Evolutionary conservation across 1,284 basidiomycete genomes (phyloP).

Genomic region (Puccinia horiana): DNA sequence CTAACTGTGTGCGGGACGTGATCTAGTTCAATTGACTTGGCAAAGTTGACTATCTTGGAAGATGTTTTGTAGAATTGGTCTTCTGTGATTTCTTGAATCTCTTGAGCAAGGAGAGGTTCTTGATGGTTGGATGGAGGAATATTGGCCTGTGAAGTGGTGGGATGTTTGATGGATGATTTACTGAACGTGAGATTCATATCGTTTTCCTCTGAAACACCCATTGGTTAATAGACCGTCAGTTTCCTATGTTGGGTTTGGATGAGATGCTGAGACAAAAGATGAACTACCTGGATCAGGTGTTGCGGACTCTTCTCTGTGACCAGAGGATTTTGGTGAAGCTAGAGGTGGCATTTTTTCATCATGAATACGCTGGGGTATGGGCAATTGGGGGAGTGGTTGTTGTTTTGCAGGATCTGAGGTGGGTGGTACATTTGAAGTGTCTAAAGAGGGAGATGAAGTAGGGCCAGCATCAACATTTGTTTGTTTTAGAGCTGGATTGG

Average conservation of each 20-base stretch:
- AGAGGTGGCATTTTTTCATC: too few species aligned
- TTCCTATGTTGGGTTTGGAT: not conserved
- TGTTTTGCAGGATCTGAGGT: not conserved
- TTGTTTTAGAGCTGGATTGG: too few species aligned
- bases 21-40: too few species aligned
- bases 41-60: not conserved
- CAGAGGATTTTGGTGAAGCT: not conserved
- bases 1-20: not conserved
- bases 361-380: too few species aligned
- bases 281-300: not conserved
- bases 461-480: too few species aligned
- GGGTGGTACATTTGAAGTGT: too few species aligned
- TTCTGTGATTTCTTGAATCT: not conserved
- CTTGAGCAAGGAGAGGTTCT: conserved; percentile 3
- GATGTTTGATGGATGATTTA: not conserved
- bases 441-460: too few species aligned
- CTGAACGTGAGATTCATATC: not conserved
- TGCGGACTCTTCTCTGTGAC: not conserved
- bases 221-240: not conserved
- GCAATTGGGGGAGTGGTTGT: not conserved
- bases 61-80: not conserved
- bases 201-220: not conserved
- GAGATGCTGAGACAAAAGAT: not conserved
- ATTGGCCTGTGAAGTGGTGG: not conserved
- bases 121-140: not conserved